A percentile compares a stretch with the other conserved stretches of the same genome.
phyloP scores from a whole-genome alignment of 1,284 basidiomycete species.

The Salmacisia buchloeana region DNA sequence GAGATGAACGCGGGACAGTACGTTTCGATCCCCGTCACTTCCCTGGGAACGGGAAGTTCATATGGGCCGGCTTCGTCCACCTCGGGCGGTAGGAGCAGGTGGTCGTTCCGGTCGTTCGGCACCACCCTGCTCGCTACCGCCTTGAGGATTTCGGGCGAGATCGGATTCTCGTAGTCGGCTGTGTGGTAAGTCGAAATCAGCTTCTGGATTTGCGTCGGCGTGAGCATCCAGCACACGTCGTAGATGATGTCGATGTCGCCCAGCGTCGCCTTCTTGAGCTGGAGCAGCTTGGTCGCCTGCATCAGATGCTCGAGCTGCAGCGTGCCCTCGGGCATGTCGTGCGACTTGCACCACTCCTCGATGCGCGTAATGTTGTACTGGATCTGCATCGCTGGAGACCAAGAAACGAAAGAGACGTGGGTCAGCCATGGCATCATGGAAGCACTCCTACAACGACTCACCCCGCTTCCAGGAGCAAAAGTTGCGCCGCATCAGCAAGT shows the following conservation, averaged over 20 bases:
- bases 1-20: constrained; percentile 49
- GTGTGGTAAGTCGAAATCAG: constrained; percentile 98
- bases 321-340: constrained; percentile 96
- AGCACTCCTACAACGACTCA: constrained; percentile 51
- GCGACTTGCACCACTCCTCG: constrained; percentile 66
- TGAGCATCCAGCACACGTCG: constrained; percentile 98
- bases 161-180: constrained; percentile 76
- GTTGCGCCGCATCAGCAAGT: constrained; percentile 94
- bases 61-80: constrained; percentile 50
- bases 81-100: constrained; percentile 47
- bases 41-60: constrained; percentile 46
- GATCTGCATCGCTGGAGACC: constrained; percentile 82
- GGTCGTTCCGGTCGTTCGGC: constrained; percentile 50
- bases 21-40: constrained; percentile 51
- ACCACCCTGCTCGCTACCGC: constrained; percentile 48
- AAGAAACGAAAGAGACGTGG: neutral
- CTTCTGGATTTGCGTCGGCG: constrained; percentile 97
- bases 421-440: neutral
- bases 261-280: constrained; percentile 82
- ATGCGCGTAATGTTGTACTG: constrained; percentile 78
- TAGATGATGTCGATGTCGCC: constrained; percentile 92
- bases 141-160: constrained; percentile 50
- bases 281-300: constrained; percentile 97
- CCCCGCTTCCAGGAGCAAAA: constrained; percentile 99
- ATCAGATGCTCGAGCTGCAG: constrained; percentile 96